Percentiles rank a stretch among this genome's conserved stretches.
phyloP scores from a whole-genome alignment of 2,329 filamentous ascomycete genomes.

The Acephala macrosclerotiorum region DNA sequence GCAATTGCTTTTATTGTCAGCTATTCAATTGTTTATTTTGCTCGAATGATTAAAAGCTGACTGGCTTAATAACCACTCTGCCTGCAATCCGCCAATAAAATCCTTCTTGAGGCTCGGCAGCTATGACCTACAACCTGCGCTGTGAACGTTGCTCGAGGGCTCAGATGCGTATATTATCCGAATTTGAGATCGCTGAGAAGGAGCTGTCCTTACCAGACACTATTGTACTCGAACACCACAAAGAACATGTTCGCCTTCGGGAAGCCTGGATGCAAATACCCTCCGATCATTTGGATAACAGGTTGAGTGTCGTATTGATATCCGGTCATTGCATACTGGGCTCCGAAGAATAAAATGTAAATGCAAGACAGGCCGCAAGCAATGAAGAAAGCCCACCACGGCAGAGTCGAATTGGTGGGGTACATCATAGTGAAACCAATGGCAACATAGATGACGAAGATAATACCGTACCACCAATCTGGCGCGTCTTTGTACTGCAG shows the following conservation, averaged over 20 bases:
- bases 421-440: slow-evolving; percentile 39
- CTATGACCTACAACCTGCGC: slow-evolving; percentile 44
- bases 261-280: slow-evolving; percentile 58
- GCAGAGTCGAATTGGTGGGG: slow-evolving; percentile 21
- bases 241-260: slow-evolving; percentile 77
- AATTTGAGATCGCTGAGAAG: slow-evolving; percentile 58
- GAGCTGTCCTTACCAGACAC: slow-evolving; percentile 52
- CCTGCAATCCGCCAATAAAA: background rate
- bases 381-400: slow-evolving; percentile 41
- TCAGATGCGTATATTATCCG: slow-evolving; percentile 55
- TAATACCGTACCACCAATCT: slow-evolving; percentile 61
- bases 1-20: too few relatives aligned
- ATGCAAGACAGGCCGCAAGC: slow-evolving; percentile 43
- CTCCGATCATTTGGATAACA: slow-evolving; percentile 55
- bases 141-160: slow-evolving; percentile 46
- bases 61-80: too few relatives aligned
- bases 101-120: background rate
- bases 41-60: too few relatives aligned
- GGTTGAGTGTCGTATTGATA: slow-evolving; percentile 54
- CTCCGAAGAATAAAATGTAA: slow-evolving; percentile 30
- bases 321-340: slow-evolving; percentile 54
- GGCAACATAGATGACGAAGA: slow-evolving; percentile 55
- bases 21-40: too few relatives aligned
- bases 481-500: slow-evolving; percentile 60
- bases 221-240: slow-evolving; percentile 70